Evolutionary conservation across 1,139 yeast species (phyloP).

Genomic region (Hanseniaspora uvarum): DNA sequence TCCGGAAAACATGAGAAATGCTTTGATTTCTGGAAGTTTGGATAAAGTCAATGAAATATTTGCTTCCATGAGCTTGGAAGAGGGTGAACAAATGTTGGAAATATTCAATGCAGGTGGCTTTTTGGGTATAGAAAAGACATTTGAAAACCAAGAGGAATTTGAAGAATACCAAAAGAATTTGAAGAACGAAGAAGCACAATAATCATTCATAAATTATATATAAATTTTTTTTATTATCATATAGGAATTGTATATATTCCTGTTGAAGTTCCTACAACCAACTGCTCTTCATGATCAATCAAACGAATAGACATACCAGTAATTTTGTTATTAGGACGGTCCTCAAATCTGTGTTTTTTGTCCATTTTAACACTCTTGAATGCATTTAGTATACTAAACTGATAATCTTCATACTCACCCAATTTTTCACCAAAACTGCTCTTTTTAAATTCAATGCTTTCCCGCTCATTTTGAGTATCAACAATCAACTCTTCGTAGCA

Average conservation of each 20-base stretch:
- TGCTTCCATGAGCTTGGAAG: slow-evolving; percentile 61
- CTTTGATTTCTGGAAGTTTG: slow-evolving; percentile 58
- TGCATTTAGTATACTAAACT: slow-evolving; percentile 20
- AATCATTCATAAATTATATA: neutral
- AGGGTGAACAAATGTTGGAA: slow-evolving; percentile 71
- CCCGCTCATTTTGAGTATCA: neutral
- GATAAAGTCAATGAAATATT: slow-evolving; percentile 79
- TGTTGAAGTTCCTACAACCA: slow-evolving; percentile 40
- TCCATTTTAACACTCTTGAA: neutral
- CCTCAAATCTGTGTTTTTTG: neutral
- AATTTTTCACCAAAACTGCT: neutral
- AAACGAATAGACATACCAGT: slow-evolving; percentile 41
- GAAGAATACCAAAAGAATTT: slow-evolving; percentile 33
- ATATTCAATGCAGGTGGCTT: slow-evolving; percentile 72
- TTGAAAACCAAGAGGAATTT: slow-evolving; percentile 66
- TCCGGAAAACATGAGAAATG: slow-evolving; percentile 58
- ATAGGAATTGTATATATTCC: slow-evolving; percentile 34
- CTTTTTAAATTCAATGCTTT: too few species aligned
- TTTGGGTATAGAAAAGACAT: slow-evolving; percentile 64
- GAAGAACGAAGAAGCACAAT: slow-evolving; percentile 2
- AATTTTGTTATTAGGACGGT: slow-evolving; percentile 33
- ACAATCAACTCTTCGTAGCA: too few species aligned
- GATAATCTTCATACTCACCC: slow-evolving; percentile 16
- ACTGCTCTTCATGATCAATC: slow-evolving; percentile 24
- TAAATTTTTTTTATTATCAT: neutral